Conservation (phyloP, 257 asterid genomes). For the Perilla frutescens region DNA sequence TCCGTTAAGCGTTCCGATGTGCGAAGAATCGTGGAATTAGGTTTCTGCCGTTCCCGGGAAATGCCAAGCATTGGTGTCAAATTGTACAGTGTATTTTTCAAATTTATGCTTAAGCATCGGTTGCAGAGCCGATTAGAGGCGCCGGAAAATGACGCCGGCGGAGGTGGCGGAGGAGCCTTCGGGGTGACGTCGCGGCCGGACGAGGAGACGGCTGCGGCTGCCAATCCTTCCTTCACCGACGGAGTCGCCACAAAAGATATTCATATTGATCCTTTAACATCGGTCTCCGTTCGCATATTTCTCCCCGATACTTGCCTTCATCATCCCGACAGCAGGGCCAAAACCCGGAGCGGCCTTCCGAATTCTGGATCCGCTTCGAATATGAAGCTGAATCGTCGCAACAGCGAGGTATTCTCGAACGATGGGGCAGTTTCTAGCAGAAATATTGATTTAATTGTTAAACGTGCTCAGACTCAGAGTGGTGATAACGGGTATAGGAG, state of each 20-base stretch:
- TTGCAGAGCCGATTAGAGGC: constrained; percentile 77
- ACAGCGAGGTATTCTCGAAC: constrained; percentile 57
- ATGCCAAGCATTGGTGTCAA: constrained; percentile 96
- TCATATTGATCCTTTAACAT: constrained; percentile 85
- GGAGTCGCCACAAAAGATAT: constrained; percentile 92
- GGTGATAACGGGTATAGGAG: constrained; percentile 48
- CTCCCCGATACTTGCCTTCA: constrained; percentile 79
- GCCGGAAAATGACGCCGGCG: constrained; percentile 47
- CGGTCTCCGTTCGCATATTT: constrained; percentile 76
- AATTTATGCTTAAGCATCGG: constrained; percentile 86
- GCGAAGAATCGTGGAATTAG: constrained; percentile 18
- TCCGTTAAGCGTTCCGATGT: constrained; percentile 14
- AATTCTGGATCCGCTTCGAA: constrained; percentile 42
- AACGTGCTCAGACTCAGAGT: constrained; percentile 15
- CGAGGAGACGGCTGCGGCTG: constrained; percentile 72
- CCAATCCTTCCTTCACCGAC: constrained; percentile 80
- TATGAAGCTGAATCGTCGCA: constrained; percentile 48
- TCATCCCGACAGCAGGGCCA: constrained; percentile 50
- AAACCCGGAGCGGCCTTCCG: constrained; percentile 27
- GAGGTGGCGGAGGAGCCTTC: constrained; percentile 53
- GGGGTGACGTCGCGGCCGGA: constrained; percentile 89
- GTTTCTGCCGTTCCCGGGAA: constrained; percentile 33
- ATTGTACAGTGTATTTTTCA: constrained; percentile 85
- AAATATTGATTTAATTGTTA: constrained; percentile 31
- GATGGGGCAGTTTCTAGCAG: constrained; percentile 50